phyloP scores from a whole-genome alignment of 306 rosid genomes.

The Malus fusca region DNA sequence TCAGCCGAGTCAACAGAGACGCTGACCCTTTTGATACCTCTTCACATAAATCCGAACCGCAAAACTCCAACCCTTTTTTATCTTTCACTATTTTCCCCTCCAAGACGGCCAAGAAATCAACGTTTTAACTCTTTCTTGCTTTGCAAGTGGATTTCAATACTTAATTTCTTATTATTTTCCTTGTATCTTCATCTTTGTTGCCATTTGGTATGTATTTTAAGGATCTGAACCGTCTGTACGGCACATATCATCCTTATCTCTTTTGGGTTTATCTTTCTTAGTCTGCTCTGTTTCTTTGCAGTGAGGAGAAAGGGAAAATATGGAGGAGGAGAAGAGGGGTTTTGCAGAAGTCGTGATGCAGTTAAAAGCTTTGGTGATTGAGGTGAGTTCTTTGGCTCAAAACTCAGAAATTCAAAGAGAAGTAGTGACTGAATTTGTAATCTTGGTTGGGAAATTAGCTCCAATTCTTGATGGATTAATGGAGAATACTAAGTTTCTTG shows the following conservation, averaged over 20 bases:
- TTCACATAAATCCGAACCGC: conserved; percentile 24
- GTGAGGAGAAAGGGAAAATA: conserved; percentile 15
- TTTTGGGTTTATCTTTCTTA: neutral
- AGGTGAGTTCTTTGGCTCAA: conserved; percentile 48
- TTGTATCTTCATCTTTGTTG: neutral
- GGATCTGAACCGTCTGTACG: neutral
- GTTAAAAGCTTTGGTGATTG: conserved; percentile 35
- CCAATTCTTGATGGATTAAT: conserved; percentile 55
- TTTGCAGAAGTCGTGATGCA: conserved; percentile 35
- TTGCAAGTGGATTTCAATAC: neutral
- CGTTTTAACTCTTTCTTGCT: neutral
- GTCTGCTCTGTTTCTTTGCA: neutral
- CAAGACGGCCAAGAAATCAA: conserved; percentile 3
- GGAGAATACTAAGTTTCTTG: conserved; percentile 31
- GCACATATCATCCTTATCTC: neutral
- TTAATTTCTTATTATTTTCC: neutral
- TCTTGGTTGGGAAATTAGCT: conserved; percentile 40
- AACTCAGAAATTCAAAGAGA: conserved; percentile 34
- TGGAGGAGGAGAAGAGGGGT: conserved; percentile 22
- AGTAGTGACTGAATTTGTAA: conserved; percentile 40
- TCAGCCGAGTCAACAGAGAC: conserved; percentile 25
- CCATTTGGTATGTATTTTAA: too few species aligned
- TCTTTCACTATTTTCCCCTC: conserved; percentile 10
- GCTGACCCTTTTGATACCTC: conserved; percentile 31
- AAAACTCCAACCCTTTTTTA: conserved; percentile 5